Evolutionary conservation across 805 yeast species (phyloP), one percentile per base, ranked within the genome.

Genomic region (Yarrowia bubula): DNA sequence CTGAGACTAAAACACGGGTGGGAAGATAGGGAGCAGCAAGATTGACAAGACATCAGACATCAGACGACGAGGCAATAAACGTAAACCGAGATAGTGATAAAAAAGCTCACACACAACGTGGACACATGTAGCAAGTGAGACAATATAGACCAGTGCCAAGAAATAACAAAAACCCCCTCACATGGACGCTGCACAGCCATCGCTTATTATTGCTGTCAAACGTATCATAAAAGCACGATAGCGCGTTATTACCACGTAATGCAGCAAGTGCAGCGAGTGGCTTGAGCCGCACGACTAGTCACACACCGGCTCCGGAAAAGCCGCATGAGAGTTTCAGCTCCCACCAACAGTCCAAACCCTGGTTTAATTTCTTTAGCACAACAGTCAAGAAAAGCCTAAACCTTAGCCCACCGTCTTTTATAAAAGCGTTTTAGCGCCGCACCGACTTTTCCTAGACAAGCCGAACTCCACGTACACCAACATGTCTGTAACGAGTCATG

Each of bases 1-100:
- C 15, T 48, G 55, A 48, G 55, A 48, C 41, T 35, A 18, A 48
- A 48, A 35, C 28, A 35, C 38, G 9, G 53, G 10, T 18, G 32
- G n/a, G 7, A 10, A 35, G 38, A 35, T 4, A 35, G 10, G 7
- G 38, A 35, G 28, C 28, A 22, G 28, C 28, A 35, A 35, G 38
- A 11, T 35, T 35, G 38, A 22, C 28, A 22, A 22, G 28, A 22
- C 28, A 35, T 48, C 39, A 48, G 41, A 33, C n/a, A n/a, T n/a
- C n/a, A n/a, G n/a, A n/a, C n/a, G n/a, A n/a, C 41, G 55, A 48
- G 55, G 55, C 55, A 48, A 48, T 48, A 48, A 48, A 48, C 55
- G 41, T 41, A 35, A 48, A 35, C 38, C 38, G 28, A 22, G 28
- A 22, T 22, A 22, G 5, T 22, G 28, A 22, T 22, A 22, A 22